phyloP scores from a whole-genome alignment of 1,284 basidiomycete species.

The Agaricales sp. region DNA sequence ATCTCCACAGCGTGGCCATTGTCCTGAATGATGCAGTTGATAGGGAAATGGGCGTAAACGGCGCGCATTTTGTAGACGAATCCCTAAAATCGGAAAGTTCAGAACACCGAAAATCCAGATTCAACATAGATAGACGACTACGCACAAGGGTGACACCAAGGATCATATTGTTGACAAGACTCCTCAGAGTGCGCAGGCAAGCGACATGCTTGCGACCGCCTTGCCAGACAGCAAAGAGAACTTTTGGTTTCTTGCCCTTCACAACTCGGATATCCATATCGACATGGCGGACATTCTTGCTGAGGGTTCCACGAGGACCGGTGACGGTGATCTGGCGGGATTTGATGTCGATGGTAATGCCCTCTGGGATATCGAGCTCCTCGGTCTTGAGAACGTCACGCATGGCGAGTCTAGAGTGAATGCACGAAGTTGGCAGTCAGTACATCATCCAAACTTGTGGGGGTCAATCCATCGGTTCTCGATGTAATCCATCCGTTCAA shows the following conservation, averaged over 20 bases:
- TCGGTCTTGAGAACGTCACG: slow-evolving; percentile 89
- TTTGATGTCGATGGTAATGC: slow-evolving; percentile 79
- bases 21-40: slow-evolving; percentile 96
- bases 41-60: slow-evolving; percentile 99
- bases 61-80: slow-evolving; percentile 99
- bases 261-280: slow-evolving; percentile 93
- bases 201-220: slow-evolving; percentile 98
- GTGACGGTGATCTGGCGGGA: slow-evolving; percentile 83
- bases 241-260: slow-evolving; percentile 64
- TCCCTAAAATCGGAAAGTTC: no score
- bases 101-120: neutral
- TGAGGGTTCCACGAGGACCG: slow-evolving; percentile 83
- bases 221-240: slow-evolving; percentile 96
- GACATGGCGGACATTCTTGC: slow-evolving; percentile 89
- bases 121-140: slow-evolving; percentile 3
- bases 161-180: slow-evolving; percentile 95
- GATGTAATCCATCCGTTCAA: neutral
- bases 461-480: neutral
- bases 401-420: slow-evolving; percentile 43
- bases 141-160: slow-evolving; percentile 88
- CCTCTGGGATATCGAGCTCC: slow-evolving; percentile 85
- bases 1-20: slow-evolving; percentile 81
- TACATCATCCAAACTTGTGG: slow-evolving; percentile 11
- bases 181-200: slow-evolving; percentile 93
- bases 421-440: slow-evolving; percentile 14